Evolutionary conservation across 75 land plant genomes (phyloP).

Genomic region (Picea glauca): DNA sequence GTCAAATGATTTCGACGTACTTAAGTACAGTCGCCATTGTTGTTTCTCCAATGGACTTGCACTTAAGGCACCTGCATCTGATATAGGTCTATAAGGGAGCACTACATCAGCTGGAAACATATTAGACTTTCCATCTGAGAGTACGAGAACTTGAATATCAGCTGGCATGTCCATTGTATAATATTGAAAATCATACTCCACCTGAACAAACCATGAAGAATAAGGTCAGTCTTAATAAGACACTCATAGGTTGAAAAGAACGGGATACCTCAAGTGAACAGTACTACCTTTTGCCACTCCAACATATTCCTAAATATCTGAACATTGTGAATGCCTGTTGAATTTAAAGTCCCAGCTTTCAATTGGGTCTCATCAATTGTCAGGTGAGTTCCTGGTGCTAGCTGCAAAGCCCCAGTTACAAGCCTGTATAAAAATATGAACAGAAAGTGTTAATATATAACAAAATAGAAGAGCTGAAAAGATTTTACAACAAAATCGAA

Average conservation of each 20-base stretch:
- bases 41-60: conserved; percentile 27
- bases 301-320: conserved; percentile 58
- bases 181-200: conserved; percentile 84
- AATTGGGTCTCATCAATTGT: conserved; percentile 80
- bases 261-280: background rate
- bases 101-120: conserved; percentile 89
- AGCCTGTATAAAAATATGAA: conserved; percentile 39
- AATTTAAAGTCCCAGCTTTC: conserved; percentile 61
- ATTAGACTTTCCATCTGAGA: conserved; percentile 84
- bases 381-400: conserved; percentile 82
- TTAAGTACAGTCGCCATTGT: conserved; percentile 83
- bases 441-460: too few relatives aligned
- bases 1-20: conserved; percentile 38
- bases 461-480: too few relatives aligned
- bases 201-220: conserved; percentile 36
- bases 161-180: conserved; percentile 87
- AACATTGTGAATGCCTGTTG: conserved; percentile 70
- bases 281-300: conserved; percentile 77
- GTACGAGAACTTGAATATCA: conserved; percentile 71
- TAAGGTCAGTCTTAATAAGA: background rate
- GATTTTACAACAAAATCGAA: too few relatives aligned
- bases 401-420: conserved; percentile 70
- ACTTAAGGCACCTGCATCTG: conserved; percentile 8
- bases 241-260: background rate
- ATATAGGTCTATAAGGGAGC: conserved; percentile 66